Evolutionary conservation across 805 yeast genomes (phyloP).

Genomic region (Metschnikowia sp.): DNA sequence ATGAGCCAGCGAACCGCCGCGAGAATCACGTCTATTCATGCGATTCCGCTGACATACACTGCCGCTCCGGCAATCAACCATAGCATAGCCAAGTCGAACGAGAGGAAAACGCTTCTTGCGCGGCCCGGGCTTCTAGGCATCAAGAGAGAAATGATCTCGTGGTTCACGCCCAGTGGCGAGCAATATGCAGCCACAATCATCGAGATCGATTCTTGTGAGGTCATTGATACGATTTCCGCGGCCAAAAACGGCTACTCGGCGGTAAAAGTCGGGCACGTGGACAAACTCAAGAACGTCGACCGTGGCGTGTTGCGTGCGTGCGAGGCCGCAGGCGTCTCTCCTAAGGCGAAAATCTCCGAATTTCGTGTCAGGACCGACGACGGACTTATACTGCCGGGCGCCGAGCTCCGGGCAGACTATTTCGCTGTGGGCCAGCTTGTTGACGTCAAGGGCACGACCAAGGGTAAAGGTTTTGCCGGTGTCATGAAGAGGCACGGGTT

Average conservation of each 20-base stretch:
- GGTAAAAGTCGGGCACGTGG: constrained; percentile 83
- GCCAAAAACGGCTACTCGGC: constrained; percentile 80
- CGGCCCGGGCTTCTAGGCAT: constrained; percentile 84
- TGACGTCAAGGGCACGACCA: constrained; percentile 73
- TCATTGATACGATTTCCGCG: constrained; percentile 63
- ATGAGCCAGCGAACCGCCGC: constrained; percentile 32
- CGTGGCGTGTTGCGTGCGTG: constrained; percentile 68
- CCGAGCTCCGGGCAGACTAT: constrained; percentile 76
- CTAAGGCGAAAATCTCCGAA: constrained; percentile 72
- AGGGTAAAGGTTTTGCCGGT: constrained; percentile 97
- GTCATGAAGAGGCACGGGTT: constrained; percentile 96
- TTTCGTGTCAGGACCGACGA: constrained; percentile 68
- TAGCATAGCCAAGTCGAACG: constrained; percentile 64
- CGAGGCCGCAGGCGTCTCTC: constrained; percentile 76
- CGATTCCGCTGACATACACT: constrained; percentile 48
- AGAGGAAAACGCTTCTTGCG: constrained; percentile 64
- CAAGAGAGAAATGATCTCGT: constrained; percentile 88
- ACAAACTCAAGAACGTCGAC: constrained; percentile 57
- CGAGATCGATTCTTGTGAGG: constrained; percentile 87
- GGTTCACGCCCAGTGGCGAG: constrained; percentile 67
- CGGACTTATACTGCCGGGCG: constrained; percentile 74
- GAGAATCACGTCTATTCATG: constrained; percentile 46
- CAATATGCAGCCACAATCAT: constrained; percentile 82
- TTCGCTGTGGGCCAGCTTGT: constrained; percentile 80
- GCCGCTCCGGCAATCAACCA: constrained; percentile 54